Evolutionary conservation across 345 rosid genomes (phyloP), one percentile per base, ranked within the genome.

Genomic region (Trapa bicornis): DNA sequence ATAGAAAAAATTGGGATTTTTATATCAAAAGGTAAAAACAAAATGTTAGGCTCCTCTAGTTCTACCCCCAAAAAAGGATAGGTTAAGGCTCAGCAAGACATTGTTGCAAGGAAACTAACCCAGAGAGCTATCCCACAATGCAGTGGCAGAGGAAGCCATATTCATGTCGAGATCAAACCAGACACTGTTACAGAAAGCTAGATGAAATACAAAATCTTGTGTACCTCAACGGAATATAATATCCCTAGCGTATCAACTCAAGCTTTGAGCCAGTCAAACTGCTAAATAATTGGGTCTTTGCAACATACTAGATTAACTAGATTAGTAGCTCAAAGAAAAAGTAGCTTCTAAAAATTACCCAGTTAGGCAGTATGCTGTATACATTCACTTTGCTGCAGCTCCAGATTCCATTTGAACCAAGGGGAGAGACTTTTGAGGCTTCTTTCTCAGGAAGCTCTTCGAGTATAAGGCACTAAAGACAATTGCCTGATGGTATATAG

Each of bases 391-490:
- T 37, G 5, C 35, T n/a, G 67, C 67, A n/a, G 12, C 64, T 32
- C 0, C 39, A 58, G 32, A 56, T 35, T 45, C 64, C 65, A 3
- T 22, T 68, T 76, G 77, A 75, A 79, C 86, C 2, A 74, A 54
- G 29, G 82, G 81, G 2, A 72, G 80, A 36, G 74, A 52, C 64
- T 75, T 81, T 15, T 75, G 73, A 52, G 85, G 67, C 41, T 50
- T 72, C 33, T 81, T 78, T 64, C 73, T 85, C 58, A 71, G 39
- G 54, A 87, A 84, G 75, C 64, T 86, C 82, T 83, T 89, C 0
- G 81, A 66, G 63, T 88, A 89, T 37, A 92, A 77, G 65, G 98
- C 83, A 37, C 91, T 87, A 6, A 92, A 92, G 62, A 92, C 96
- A 61, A 86, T 80, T 36, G 80, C 81, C 91, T 92, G 77, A 47